Base-by-base conservation (phyloP, 73 alveolate genomes). In the Paramecium primaurelia region DNA sequence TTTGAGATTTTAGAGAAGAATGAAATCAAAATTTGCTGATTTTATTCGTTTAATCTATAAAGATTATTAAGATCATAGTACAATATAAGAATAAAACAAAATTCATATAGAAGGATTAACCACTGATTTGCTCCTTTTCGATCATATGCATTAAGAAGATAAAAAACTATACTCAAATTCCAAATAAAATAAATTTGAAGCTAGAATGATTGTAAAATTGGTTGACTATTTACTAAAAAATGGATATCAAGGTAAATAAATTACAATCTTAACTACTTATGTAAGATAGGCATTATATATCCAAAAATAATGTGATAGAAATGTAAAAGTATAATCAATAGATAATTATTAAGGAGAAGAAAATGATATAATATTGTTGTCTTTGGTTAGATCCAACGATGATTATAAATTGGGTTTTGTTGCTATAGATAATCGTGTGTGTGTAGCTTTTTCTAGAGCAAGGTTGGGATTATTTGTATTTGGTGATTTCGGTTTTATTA, bases 271-370 rank as follows among this genome's bases (percentile, higher is more conserved):
- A 38, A 87, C 99, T 2, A 92, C 95, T 68, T 97, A 97, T 93
- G 88, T 93, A 4, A 98, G 97, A 8, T 94, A 97, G 87, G 97
- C 95, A 10, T 9, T 88, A 12, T 71, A 90, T 32, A 87, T 96
- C 45, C 84, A 71, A 88, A 77, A 96, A 92, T 11, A 69, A 51
- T 10, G 71, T 20, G 3, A 77, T 18, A 71, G 40, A 37, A 40
- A 4, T 22, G 58, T 97, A n/a, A 97, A 88, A 86, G 97, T 97
- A 0, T 60, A 93, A 6, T 77, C 98, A 40, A 97, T 97, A 6
- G 99, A 97, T 75, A 97, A 97, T 90, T 97, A 93, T 71, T 94
- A 97, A 92, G 99, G 99, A 60, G 99, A 97, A 86, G 99, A 97
- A 95, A 96, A 95, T 93, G 99, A 97, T 75, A 95, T 97, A 32